Percentiles rank a stretch among this genome's conserved stretches.
Conservation (phyloP, 345 rosid species). For the Eucalyptus urophylla region DNA sequence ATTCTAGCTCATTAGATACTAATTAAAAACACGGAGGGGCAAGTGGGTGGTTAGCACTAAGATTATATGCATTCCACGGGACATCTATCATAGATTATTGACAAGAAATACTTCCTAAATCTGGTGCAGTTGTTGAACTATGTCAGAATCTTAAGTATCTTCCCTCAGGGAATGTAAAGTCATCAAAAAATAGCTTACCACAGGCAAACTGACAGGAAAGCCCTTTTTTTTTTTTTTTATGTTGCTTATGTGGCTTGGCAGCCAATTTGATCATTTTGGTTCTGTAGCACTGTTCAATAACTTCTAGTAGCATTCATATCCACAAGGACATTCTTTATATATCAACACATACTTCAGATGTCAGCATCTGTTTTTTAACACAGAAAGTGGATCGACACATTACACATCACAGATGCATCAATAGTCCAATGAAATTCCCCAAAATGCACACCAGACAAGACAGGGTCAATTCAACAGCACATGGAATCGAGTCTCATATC, state of each 20-base stretch:
- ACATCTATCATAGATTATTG: neutral
- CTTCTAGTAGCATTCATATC: neutral
- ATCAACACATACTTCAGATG: neutral
- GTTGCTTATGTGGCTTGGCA: neutral
- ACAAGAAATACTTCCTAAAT: neutral
- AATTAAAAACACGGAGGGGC: neutral
- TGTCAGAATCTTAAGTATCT: neutral
- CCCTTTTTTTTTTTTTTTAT: neutral
- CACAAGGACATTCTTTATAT: neutral
- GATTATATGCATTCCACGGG: neutral
- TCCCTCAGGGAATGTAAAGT: neutral
- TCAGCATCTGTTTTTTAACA: neutral
- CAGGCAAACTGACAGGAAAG: neutral
- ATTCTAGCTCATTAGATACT: neutral
- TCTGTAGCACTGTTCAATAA: neutral
- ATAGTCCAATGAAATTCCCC: neutral
- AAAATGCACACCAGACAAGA: neutral
- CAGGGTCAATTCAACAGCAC: neutral
- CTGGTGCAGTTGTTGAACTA: neutral
- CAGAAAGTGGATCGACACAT: neutral
- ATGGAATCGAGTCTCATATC: neutral
- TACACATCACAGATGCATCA: neutral
- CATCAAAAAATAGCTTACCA: neutral
- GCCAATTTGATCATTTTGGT: neutral
- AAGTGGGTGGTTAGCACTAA: neutral